Conservation (phyloP, 2,329 filamentous ascomycete species). For the Massarina eburnea region DNA sequence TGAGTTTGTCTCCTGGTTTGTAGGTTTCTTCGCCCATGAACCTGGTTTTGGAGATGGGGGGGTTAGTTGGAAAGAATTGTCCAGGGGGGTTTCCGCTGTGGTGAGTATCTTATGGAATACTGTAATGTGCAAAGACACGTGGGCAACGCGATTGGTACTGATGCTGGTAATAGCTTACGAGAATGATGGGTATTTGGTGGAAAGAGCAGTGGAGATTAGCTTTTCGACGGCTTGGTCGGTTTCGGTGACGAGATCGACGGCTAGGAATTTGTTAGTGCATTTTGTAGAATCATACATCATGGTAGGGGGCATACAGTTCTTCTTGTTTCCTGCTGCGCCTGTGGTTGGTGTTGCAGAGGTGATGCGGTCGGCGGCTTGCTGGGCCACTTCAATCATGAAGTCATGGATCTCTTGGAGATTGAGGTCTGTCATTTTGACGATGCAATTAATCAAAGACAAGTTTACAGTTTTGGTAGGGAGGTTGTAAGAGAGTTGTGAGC, state of each 20-base stretch:
- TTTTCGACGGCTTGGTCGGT: constrained; percentile 64
- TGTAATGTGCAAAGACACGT: too few species aligned
- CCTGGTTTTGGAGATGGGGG: too few species aligned
- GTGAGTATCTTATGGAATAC: too few species aligned
- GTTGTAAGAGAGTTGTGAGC: background rate
- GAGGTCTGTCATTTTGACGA: constrained; percentile 34
- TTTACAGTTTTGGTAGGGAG: background rate
- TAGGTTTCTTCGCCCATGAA: constrained; percentile 65
- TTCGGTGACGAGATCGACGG: constrained; percentile 64
- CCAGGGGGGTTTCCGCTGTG: too few species aligned
- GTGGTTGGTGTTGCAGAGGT: constrained; percentile 48
- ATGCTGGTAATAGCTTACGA: too few species aligned
- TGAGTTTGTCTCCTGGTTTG: constrained; percentile 64
- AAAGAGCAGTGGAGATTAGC: constrained; percentile 56
- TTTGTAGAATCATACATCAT: background rate
- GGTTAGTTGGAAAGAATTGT: too few species aligned
- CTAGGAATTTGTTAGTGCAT: constrained; percentile 30
- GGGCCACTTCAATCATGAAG: constrained; percentile 50
- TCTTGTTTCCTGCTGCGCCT: constrained; percentile 48
- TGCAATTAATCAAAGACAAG: background rate
- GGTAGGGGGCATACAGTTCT: constrained; percentile 44
- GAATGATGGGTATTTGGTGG: constrained; percentile 56
- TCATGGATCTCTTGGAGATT: constrained; percentile 53
- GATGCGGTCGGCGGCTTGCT: constrained; percentile 51
- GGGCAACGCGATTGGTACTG: too few species aligned